Evolutionary conservation across 225 moss, liverwort and hornwort genomes (phyloP).

Genomic region (Straminergon stramineum): DNA sequence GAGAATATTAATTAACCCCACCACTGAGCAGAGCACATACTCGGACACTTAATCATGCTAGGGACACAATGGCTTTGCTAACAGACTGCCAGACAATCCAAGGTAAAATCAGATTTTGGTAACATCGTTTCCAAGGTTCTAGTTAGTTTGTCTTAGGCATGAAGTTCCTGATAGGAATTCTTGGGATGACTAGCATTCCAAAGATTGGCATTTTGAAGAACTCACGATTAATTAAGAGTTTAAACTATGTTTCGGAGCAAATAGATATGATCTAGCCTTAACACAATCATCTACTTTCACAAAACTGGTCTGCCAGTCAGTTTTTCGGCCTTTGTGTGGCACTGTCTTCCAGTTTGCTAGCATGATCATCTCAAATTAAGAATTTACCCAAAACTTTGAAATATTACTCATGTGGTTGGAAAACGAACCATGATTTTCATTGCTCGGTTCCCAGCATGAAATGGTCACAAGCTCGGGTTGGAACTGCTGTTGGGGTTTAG

Average conservation of each 20-base stretch:
- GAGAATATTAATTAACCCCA: not conserved
- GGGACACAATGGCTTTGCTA: not conserved
- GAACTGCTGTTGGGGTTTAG: not conserved
- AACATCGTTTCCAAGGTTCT: not conserved
- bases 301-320: not conserved
- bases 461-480: not conserved
- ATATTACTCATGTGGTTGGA: not conserved
- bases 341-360: not conserved
- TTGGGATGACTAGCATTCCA: not conserved
- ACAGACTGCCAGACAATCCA: not conserved
- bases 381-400: not conserved
- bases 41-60: not conserved
- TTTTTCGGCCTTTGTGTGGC: not conserved
- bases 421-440: not conserved
- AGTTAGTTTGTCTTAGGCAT: not conserved
- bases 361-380: not conserved
- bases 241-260: not conserved
- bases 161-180: not conserved
- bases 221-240: not conserved
- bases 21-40: not conserved
- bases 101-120: not conserved
- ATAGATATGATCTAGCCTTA: not conserved
- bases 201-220: not conserved
- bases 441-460: conserved; percentile 7
- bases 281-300: not conserved